Base-by-base conservation (phyloP, 1,284 basidiomycete genomes). In the Pseudozyma pruni region DNA sequence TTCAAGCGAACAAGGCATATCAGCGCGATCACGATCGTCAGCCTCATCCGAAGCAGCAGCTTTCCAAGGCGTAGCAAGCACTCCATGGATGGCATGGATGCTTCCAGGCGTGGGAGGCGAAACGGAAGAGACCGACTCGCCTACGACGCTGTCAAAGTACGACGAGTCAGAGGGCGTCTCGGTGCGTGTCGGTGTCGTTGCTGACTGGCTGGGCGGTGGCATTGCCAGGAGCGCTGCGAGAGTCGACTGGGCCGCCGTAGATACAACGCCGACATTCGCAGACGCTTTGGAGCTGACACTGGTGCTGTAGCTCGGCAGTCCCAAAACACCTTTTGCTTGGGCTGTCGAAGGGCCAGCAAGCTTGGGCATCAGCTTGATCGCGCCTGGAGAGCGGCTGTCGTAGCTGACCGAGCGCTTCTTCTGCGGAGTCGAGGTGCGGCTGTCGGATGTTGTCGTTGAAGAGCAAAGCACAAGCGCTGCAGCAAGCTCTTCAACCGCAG, bases 361-460 rank as follows among this genome's bases (percentile, higher is more conserved):
- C 17, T 39, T 58, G 32, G 35, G 25, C 42, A 69, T 32, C 3
- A 64, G 52, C 34, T 60, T 70, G 44, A 61, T 25, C 14, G 39
- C 40, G 11, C 48, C 38, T 17, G 50, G 20, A 17, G 53, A 49
- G 16, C 49, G 47, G 33, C 48, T 58, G 43, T 66, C 61, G 35
- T 66, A 44, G 58, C 68, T 71, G 38, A 58, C 34, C 0, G 68
- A 57, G 27, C 68, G 61, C 50, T 61, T 71, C 61, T 70, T 70
- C 29, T 56, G 54, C 10, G 59, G 52, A 19, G 63, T 56, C 16
- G 44, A 42, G 3, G 42, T 40, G 23, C 23, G 38, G 46, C 55
- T 48, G 33, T 33, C 27, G 8, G 46, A 41, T 5, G 42, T 14
- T 14, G 38, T 8, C 4, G 16, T 41, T 3, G 49, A n/a, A n/a